Conservation (phyloP, 2,329 filamentous ascomycete species). For the Neonectria faginata region DNA sequence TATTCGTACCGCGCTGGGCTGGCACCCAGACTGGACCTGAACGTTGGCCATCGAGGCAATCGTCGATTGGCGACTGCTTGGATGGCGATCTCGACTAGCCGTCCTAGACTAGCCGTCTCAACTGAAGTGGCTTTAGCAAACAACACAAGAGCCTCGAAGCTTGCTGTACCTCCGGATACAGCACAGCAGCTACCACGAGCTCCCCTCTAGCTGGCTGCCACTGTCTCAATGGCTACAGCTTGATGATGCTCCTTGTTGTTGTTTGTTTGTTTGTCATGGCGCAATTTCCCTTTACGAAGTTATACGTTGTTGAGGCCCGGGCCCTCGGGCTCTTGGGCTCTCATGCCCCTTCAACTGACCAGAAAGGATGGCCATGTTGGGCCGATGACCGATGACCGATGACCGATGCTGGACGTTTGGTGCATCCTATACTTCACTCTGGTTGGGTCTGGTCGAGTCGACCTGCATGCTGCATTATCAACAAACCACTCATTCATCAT, state of each 20-base stretch:
- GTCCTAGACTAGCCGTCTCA: constrained; percentile 10
- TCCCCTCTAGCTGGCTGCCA: constrained; percentile 21
- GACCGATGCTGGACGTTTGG: constrained; percentile 16
- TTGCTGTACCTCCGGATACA: constrained; percentile 18
- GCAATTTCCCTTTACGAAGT: constrained; percentile 21
- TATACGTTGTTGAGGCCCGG: constrained; percentile 32
- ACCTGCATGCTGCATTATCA: constrained; percentile 32
- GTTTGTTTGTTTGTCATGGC: constrained; percentile 38
- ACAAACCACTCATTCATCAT: constrained; percentile 36
- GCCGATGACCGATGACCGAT: constrained; percentile 23
- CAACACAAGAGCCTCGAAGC: constrained; percentile 30
- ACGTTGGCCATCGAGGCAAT: constrained; percentile 35
- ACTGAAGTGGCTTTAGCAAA: constrained; percentile 36
- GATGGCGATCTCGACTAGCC: constrained; percentile 38
- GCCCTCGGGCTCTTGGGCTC: constrained; percentile 21
- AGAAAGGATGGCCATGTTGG: constrained; percentile 8
- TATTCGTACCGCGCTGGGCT: constrained; percentile 2
- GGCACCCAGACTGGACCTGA: constrained; percentile 21
- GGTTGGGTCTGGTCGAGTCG: constrained; percentile 23
- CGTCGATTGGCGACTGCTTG: constrained; percentile 44
- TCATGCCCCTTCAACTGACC: constrained; percentile 14
- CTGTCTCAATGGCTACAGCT: constrained; percentile 29
- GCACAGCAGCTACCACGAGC: constrained; percentile 27
- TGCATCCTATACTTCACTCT: constrained; percentile 29
- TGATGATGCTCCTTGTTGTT: constrained; percentile 26